These are phyloP conservation scores for Termitomyces sp. DNA, from an alignment of 768 basidiomycete species.

Conservation along the genomic window DNA sequence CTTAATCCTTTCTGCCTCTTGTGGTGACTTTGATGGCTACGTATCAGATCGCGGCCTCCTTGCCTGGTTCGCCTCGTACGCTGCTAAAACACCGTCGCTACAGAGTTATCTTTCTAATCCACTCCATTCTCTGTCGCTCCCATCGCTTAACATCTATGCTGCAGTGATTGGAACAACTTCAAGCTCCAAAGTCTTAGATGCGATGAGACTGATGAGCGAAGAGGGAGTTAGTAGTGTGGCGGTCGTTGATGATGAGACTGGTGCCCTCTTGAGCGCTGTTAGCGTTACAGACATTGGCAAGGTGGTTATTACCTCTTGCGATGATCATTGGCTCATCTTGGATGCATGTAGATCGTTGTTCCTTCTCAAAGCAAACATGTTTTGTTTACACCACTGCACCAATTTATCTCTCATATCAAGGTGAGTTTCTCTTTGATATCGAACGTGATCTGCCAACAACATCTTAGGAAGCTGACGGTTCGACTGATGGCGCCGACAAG, in stretches of 20 bases:
- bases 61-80: slow-evolving; percentile 61
- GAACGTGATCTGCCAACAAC: neutral
- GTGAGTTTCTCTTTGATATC: slow-evolving; percentile 28
- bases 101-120: slow-evolving; percentile 49
- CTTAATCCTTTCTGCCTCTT: slow-evolving; percentile 48
- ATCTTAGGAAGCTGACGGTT: slow-evolving; percentile 63
- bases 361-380: slow-evolving; percentile 81
- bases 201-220: slow-evolving; percentile 85
- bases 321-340: neutral
- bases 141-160: slow-evolving; percentile 59
- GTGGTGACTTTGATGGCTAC: slow-evolving; percentile 57
- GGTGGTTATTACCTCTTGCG: slow-evolving; percentile 31
- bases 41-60: slow-evolving; percentile 76
- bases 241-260: slow-evolving; percentile 63
- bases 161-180: slow-evolving; percentile 64
- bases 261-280: slow-evolving; percentile 67
- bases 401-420: slow-evolving; percentile 74
- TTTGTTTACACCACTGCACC: slow-evolving; percentile 60
- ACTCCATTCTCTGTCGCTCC: slow-evolving; percentile 53
- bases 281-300: slow-evolving; percentile 83
- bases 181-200: slow-evolving; percentile 64
- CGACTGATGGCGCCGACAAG: slow-evolving; percentile 73
- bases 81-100: slow-evolving; percentile 43
- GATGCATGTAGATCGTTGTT: slow-evolving; percentile 56
- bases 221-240: slow-evolving; percentile 83